phyloP scores from a whole-genome alignment of 2,329 filamentous ascomycete species.

The Didymella sp. region DNA sequence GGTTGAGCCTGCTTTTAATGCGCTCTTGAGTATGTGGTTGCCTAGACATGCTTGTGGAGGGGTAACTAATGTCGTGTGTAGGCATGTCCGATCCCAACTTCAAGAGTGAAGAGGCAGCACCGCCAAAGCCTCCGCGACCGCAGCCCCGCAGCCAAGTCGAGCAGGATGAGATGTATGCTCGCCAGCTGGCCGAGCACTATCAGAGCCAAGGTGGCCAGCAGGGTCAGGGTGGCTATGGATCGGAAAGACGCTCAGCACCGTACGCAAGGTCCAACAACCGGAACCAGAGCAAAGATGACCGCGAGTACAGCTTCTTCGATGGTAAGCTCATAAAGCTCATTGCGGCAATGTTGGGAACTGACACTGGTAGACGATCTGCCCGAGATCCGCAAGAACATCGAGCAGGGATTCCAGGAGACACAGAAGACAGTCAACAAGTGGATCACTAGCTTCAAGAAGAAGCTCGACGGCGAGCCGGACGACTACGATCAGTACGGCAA shows the following conservation, averaged over 20 bases:
- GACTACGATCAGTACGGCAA: conserved; percentile 63
- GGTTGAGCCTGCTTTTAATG: conserved; percentile 94
- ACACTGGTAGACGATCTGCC: conserved; percentile 76
- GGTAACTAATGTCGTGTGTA: conserved; percentile 32
- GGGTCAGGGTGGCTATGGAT: conserved; percentile 40
- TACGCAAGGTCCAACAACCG: conserved; percentile 20
- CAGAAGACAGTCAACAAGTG: conserved; percentile 92
- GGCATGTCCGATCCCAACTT: conserved; percentile 63
- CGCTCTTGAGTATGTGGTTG: conserved; percentile 73
- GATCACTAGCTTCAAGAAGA: conserved; percentile 92
- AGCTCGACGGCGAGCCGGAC: conserved; percentile 85
- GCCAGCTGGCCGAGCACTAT: conserved; percentile 92
- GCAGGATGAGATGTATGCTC: conserved; percentile 88
- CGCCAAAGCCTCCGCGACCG: conserved; percentile 81
- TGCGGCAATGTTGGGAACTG: conserved; percentile 4
- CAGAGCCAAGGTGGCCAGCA: conserved; percentile 53
- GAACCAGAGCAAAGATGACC: conserved; percentile 47
- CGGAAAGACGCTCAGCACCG: conserved; percentile 58
- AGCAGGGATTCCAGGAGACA: conserved; percentile 93
- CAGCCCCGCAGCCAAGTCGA: conserved; percentile 80
- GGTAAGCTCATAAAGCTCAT: conserved; percentile 45
- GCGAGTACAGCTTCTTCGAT: conserved; percentile 90
- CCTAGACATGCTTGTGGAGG: not conserved
- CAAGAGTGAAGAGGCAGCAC: conserved; percentile 62
- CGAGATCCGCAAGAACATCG: conserved; percentile 88